Evolutionary conservation across 1,284 basidiomycete genomes (phyloP).

Genomic region (Moesziomyces sp.): DNA sequence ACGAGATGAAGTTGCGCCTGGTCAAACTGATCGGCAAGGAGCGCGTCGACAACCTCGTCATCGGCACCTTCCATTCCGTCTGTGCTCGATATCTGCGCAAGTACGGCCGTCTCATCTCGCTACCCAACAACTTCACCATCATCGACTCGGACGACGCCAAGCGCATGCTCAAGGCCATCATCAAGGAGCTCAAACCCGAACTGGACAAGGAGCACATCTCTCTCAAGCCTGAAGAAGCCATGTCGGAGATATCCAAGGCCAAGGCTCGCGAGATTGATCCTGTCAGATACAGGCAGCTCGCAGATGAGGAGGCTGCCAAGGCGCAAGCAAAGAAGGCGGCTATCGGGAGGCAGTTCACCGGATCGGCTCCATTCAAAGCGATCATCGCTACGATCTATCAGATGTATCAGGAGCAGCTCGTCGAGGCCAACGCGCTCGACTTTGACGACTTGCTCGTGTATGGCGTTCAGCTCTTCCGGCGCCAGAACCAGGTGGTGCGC

Average conservation of each 20-base stretch:
- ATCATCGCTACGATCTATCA: slow-evolving; percentile 72
- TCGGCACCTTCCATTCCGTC: slow-evolving; percentile 83
- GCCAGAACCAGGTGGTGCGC: slow-evolving; percentile 72
- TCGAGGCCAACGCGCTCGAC: slow-evolving; percentile 79
- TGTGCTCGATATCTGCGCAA: slow-evolving; percentile 79
- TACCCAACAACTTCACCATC: slow-evolving; percentile 82
- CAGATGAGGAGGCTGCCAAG: slow-evolving; percentile 30
- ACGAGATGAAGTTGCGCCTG: slow-evolving; percentile 84
- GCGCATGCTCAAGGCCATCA: slow-evolving; percentile 76
- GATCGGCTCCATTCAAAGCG: slow-evolving; percentile 26
- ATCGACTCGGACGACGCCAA: slow-evolving; percentile 83
- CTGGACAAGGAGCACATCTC: slow-evolving; percentile 70
- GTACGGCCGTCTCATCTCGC: slow-evolving; percentile 74
- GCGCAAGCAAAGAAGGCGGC: slow-evolving; percentile 9
- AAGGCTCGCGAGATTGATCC: slow-evolving; percentile 76
- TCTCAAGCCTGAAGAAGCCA: slow-evolving; percentile 75
- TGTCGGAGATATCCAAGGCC: slow-evolving; percentile 80
- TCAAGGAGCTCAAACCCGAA: slow-evolving; percentile 74
- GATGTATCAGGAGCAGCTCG: slow-evolving; percentile 77
- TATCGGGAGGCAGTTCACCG: slow-evolving; percentile 19
- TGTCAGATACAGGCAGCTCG: slow-evolving; percentile 19
- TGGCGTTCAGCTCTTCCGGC: slow-evolving; percentile 75
- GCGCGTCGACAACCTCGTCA: slow-evolving; percentile 74
- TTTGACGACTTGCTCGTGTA: slow-evolving; percentile 88
- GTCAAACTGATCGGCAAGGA: slow-evolving; percentile 77